Evolutionary conservation across 2,329 filamentous ascomycete genomes (phyloP).

Genomic region (Ascochyta pisi): DNA sequence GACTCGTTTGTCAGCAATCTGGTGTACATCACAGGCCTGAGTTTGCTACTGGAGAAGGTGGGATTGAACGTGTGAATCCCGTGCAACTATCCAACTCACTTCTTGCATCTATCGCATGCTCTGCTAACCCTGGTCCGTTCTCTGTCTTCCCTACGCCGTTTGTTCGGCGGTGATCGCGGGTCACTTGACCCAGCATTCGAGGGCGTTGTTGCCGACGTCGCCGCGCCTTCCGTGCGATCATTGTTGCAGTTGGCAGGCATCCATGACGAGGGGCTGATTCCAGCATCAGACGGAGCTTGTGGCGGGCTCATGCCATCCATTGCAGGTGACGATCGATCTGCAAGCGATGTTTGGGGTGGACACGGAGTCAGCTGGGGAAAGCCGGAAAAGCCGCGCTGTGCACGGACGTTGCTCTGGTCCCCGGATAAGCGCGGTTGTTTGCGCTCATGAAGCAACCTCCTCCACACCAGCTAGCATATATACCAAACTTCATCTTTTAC

Average conservation of each 20-base stretch:
- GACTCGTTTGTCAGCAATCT: slow-evolving; percentile 16
- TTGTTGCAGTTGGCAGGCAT: slow-evolving; percentile 19
- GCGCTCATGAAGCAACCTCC: neutral
- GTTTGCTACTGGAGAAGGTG: neutral
- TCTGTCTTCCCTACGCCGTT: slow-evolving; percentile 43
- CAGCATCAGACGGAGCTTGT: slow-evolving; percentile 18
- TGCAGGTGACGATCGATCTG: slow-evolving; percentile 4
- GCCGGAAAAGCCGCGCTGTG: slow-evolving; percentile 12
- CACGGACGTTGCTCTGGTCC: neutral
- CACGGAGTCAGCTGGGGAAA: slow-evolving; percentile 9
- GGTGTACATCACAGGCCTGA: neutral
- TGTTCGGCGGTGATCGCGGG: slow-evolving; percentile 33
- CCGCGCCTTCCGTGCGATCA: slow-evolving; percentile 13
- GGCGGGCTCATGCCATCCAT: slow-evolving; percentile 11
- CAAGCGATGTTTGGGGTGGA: slow-evolving; percentile 15
- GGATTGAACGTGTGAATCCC: neutral
- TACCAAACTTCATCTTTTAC: too few relatives aligned
- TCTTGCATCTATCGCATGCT: slow-evolving; percentile 59
- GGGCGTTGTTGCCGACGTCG: slow-evolving; percentile 18
- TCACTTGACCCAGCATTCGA: slow-evolving; percentile 29
- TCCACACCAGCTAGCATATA: too few relatives aligned
- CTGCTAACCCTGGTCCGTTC: slow-evolving; percentile 55
- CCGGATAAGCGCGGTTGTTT: slow-evolving; percentile 5
- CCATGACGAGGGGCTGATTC: slow-evolving; percentile 13
- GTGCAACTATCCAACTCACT: slow-evolving; percentile 39